Conservation (phyloP, 345 rosid genomes). For the Draba incana region DNA sequence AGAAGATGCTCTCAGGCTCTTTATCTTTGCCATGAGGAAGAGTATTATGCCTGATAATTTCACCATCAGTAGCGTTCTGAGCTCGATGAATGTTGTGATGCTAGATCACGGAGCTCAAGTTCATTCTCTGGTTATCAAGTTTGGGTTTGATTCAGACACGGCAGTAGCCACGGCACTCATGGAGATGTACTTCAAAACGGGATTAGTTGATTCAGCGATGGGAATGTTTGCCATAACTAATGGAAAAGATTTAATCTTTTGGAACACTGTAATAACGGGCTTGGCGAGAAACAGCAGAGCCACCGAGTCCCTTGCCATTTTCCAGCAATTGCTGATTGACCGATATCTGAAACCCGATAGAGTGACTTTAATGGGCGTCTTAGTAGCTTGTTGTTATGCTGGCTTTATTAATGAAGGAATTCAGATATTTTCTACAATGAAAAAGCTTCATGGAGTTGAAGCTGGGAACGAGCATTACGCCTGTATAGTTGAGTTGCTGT, state of each 20-base stretch:
- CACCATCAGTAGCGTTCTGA: conserved; percentile 59
- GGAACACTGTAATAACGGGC: conserved; percentile 72
- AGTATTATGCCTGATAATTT: conserved; percentile 58
- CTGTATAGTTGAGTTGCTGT: conserved; percentile 55
- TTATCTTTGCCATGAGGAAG: conserved; percentile 48
- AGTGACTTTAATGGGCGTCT: conserved; percentile 57
- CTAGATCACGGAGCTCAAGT: conserved; percentile 59
- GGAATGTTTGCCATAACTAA: conserved; percentile 49
- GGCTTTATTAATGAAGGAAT: conserved; percentile 55
- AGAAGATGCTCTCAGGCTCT: conserved; percentile 53
- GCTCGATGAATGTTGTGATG: conserved; percentile 47
- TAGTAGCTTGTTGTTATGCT: conserved; percentile 68
- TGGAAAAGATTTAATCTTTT: conserved; percentile 60
- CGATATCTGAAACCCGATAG: conserved; percentile 57
- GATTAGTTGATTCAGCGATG: conserved; percentile 53
- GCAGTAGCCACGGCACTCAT: conserved; percentile 65
- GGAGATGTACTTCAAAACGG: conserved; percentile 63
- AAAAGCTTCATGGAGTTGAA: conserved; percentile 45
- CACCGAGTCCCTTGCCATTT: conserved; percentile 50
- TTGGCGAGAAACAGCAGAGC: conserved; percentile 54
- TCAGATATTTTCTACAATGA: conserved; percentile 59
- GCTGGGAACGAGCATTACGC: conserved; percentile 61
- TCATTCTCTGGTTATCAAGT: conserved; percentile 66
- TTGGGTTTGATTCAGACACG: conserved; percentile 54
- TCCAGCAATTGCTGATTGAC: conserved; percentile 43